Base-by-base conservation (phyloP, 176 grass and related monocot species). In the Paspalum vaginatum region DNA sequence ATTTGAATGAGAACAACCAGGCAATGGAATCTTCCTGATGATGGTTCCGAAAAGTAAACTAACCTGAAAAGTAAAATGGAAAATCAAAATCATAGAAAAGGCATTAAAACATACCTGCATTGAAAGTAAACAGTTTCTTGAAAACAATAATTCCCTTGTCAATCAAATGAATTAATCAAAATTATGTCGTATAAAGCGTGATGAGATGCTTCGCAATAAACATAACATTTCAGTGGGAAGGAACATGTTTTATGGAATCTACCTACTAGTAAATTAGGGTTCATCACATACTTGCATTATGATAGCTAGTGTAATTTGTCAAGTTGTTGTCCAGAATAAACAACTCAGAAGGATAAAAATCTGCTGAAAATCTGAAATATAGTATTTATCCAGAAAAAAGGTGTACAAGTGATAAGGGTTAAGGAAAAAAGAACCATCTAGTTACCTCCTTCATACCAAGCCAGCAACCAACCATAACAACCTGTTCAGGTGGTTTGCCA, bases 361-460 rank as follows among this genome's bases (percentile, higher is more conserved):
- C 2, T 62, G 16, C 60, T 20, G 12, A n/a, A n/a, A n/a, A n/a
- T n/a, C n/a, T n/a, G n/a, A 84, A 76, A 40, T 40, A 17, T 18
- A 69, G 32, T 32, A 32, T 32, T 32, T 32, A 32, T 32, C 32
- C 32, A 32, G 32, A 32, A 32, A 32, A 32, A 44, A 79, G 43
- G 17, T 61, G 40, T 86, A 68, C 43, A 45, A 82, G 32, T 63
- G 58, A 25, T 7, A 61, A 70, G 26, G 32, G 3, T 32, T 32
- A 32, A 32, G 32, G 32, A 32, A 32, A 32, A 32, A 32, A 3
- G 39, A 66, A 68, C 59, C 25, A 62, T 72, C 77, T 43, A 51
- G 59, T 80, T 89, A 95, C 95, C 95, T 98, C 95, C 79, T 98
- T 98, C 95, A 98, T 95, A 71, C 92, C 96, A 86, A 98, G 92